Percentiles rank a stretch among this genome's conserved stretches.
Conservation (phyloP, 1,139 yeast species). For the Scheffersomyces titani region DNA sequence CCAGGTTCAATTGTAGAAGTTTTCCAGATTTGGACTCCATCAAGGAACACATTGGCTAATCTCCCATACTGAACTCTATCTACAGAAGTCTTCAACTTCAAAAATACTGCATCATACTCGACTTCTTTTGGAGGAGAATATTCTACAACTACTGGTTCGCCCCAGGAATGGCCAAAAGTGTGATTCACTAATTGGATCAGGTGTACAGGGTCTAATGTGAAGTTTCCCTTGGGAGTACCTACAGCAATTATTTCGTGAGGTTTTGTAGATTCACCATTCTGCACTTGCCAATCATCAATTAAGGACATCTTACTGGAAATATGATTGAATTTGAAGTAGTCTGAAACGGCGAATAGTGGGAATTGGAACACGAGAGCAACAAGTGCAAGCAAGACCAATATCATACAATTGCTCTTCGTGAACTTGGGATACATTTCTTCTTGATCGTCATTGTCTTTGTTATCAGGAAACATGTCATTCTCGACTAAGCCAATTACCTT, state of each 20-base stretch:
- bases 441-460: neutral
- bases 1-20: constrained; percentile 85
- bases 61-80: constrained; percentile 78
- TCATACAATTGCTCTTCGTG: neutral
- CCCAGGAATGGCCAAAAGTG: constrained; percentile 62
- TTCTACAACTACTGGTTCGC: constrained; percentile 44
- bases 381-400: neutral
- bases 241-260: neutral
- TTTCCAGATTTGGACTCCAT: constrained; percentile 76
- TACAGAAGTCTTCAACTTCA: constrained; percentile 59
- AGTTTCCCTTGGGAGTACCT: neutral
- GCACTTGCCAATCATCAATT: neutral
- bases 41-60: constrained; percentile 66
- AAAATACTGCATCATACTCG: constrained; percentile 59
- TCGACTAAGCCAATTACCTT: neutral
- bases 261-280: neutral
- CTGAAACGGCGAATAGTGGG: neutral
- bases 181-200: constrained; percentile 40
- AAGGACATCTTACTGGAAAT: neutral
- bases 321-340: too few relatives aligned
- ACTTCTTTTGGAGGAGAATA: constrained; percentile 39
- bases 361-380: neutral
- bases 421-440: neutral
- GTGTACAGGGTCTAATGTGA: constrained; percentile 36
- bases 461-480: neutral